Evolutionary conservation across 148 eudicot species (phyloP), one percentile per base, ranked within the genome.

Genomic region (Chenopodium quinoa): DNA sequence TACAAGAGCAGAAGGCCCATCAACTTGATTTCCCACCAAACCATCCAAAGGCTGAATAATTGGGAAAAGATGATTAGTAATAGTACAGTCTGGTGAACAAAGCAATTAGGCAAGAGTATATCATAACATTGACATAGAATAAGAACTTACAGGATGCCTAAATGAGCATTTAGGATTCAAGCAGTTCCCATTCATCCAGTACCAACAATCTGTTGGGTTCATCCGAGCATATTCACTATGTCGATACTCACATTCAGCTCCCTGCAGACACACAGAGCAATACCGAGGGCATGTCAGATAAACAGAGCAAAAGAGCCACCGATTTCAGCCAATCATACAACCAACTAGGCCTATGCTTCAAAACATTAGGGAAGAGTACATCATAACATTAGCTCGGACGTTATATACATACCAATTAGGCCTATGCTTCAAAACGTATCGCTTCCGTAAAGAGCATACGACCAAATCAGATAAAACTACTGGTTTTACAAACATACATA

Each of bases 241-340:
- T 58, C 99, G 94, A 86, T 89, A 95, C 83, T 95, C 99, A 76
- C 99, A 95, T 80, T 95, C 97, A 73, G 87, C 90, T 88, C 99
- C 99, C 99, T 95, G 66, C 72, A 76, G 44, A 73, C 62, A 67
- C 58, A 9, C 34, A 11, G 2, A 79, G 68, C 63, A 80, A 37
- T 16, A 75, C n/a, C 31, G 52, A 56, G 6, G 68, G 46, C 54
- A 37, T 37, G 56, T 63, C 65, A 78, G 58, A 6, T 5, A 50
- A 60, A 68, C 67, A 46, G 20, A 78, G 63, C 11, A 66, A 74
- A 77, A 46, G 67, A 22, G 14, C n/a, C 3, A n/a, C 76, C 19
- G 46, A 64, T 4, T 4, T 70, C 40, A 19, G 47, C 7, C 80
- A 78, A 47, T 27, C 12, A 20, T 40, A 20, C 34, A 37, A 12